Conservation (phyloP, 1,284 basidiomycete species). For the Xerocomus minutiporus region DNA sequence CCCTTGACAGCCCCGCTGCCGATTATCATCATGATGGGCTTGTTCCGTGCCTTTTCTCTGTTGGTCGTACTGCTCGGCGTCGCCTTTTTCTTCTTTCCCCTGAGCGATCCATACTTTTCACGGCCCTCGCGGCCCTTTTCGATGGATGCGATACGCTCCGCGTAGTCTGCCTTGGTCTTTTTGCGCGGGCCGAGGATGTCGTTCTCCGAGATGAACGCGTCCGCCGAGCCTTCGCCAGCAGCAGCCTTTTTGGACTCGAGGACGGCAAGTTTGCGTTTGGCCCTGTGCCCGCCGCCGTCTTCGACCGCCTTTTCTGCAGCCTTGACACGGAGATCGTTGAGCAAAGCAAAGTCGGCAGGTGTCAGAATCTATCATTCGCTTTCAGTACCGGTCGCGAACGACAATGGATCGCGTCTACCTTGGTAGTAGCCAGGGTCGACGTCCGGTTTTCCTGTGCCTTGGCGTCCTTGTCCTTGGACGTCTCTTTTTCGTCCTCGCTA, state of each 20-base stretch:
- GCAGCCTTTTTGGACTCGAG: conserved; percentile 66
- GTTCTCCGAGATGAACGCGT: conserved; percentile 79
- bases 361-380: conserved; percentile 75
- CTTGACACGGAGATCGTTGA: conserved; percentile 86
- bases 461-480: conserved; percentile 32
- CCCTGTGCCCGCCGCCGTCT: conserved; percentile 65
- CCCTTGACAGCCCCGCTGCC: conserved; percentile 69
- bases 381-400: background rate
- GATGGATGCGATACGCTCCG: conserved; percentile 90
- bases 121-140: conserved; percentile 92
- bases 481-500: conserved; percentile 68
- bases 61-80: conserved; percentile 81
- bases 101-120: conserved; percentile 88
- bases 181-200: conserved; percentile 94
- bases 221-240: conserved; percentile 42
- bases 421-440: conserved; percentile 73
- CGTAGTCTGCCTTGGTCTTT: conserved; percentile 91
- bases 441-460: conserved; percentile 35
- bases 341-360: conserved; percentile 92
- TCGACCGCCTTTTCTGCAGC: conserved; percentile 75
- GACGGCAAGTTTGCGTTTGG: conserved; percentile 83
- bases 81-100: conserved; percentile 85
- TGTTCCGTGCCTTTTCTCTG: conserved; percentile 84
- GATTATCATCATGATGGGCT: conserved; percentile 91
- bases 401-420: conserved; percentile 41